Evolutionary conservation across 73 alveolate species (phyloP), one percentile per base, ranked within the genome.

Genomic region (Paramecium sonneborni): DNA sequence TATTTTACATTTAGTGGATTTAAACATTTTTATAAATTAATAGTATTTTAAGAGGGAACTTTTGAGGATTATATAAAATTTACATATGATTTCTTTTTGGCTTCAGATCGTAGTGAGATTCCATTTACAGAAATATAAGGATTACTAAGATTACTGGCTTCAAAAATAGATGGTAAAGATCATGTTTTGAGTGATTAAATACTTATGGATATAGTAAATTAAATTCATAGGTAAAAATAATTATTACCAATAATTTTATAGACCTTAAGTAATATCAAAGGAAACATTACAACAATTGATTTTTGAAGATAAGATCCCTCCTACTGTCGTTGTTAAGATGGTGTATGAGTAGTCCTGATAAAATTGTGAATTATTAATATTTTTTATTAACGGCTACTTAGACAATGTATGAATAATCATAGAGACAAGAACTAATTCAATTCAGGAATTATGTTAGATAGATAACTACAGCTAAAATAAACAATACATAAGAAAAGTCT

Each of bases 271-370:
- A 6, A 68, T 68, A 7, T 68, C 12, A 9, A 68, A 68, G 24
- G 85, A 68, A 6, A 68, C 24, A 68, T 28, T 68, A 68, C 23
- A 23, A 46, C 20, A 68, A 24, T 24, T 68, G 7, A 68, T 68
- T 7, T 68, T 10, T 20, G 85, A 68, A 8, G 85, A 68, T 68
- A 68, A 68, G 85, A 68, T 68, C 5, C 85, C 85, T 18, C 52
- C 85, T 5, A 68, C 85, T 7, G 23, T 68, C 10, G 24, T 68
- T 7, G 24, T 28, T 23, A 68, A 23, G 24, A 12, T 68, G 46
- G 12, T 68, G 6, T 68, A 68, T 68, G 85, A 68, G 57, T 41
- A n/a, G n/a, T n/a, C n/a, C n/a, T n/a, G n/a, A n/a, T n/a, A n/a
- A n/a, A n/a, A n/a, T n/a, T n/a, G n/a, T n/a, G n/a, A 41, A 41